phyloP scores from a whole-genome alignment of 176 grass and related monocot species.

The Miscanthus lutarioriparius region DNA sequence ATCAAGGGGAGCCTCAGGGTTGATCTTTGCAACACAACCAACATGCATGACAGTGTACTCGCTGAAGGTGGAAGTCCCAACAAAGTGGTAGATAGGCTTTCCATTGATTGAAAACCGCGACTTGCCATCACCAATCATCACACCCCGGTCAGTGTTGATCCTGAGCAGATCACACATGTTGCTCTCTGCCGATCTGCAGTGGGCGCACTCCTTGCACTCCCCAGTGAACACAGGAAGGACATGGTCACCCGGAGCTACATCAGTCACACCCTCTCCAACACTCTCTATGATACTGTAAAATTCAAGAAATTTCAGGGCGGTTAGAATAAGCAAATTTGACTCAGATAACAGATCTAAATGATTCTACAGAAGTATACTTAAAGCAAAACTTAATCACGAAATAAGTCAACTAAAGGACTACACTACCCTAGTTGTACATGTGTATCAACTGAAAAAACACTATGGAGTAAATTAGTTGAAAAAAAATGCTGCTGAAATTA shows the following conservation, averaged over 20 bases:
- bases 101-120: conserved; percentile 71
- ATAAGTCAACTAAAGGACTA: not conserved
- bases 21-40: conserved; percentile 84
- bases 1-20: conserved; percentile 76
- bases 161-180: conserved; percentile 89
- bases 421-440: not conserved
- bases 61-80: conserved; percentile 92
- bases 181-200: conserved; percentile 77
- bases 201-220: conserved; percentile 78
- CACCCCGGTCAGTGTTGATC: conserved; percentile 78
- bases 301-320: not conserved
- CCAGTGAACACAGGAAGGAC: conserved; percentile 96
- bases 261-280: conserved; percentile 76
- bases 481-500: not conserved
- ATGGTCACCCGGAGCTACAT: conserved; percentile 70
- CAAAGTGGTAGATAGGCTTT: conserved; percentile 78
- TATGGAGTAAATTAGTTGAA: not conserved
- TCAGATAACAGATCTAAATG: not conserved
- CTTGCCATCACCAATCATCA: conserved; percentile 70
- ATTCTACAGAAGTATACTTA: not conserved
- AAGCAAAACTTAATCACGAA: not conserved
- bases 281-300: conserved; percentile 66
- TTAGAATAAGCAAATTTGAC: not conserved
- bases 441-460: not conserved
- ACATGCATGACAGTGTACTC: conserved; percentile 82